These are phyloP conservation scores for Trichosanthes cucumerina DNA, from an alignment of 306 rosid genomes.

Conservation along the genomic window DNA sequence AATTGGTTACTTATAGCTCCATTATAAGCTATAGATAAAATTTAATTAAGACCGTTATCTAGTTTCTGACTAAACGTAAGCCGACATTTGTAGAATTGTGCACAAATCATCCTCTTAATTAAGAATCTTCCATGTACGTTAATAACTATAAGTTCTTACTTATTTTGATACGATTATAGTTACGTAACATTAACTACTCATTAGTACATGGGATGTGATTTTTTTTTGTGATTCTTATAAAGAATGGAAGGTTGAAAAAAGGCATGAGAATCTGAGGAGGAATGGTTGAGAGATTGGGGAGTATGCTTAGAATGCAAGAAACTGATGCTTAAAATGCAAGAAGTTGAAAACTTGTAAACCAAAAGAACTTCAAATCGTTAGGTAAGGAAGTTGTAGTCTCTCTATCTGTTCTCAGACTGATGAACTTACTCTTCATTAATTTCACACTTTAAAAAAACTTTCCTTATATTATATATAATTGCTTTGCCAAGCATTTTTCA, in stretches of 20 bases:
- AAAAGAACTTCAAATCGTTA: slow-evolving; percentile 32
- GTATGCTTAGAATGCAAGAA: slow-evolving; percentile 43
- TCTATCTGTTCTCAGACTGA: slow-evolving; percentile 24
- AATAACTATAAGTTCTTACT: not conserved
- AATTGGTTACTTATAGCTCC: too few relatives aligned
- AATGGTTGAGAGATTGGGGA: not conserved
- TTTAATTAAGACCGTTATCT: not conserved
- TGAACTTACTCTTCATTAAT: not conserved
- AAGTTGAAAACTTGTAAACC: slow-evolving; percentile 42
- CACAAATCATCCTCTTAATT: not conserved
- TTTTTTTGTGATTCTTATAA: not conserved
- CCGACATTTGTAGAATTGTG: not conserved
- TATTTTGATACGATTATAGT: not conserved
- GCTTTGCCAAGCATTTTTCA: not conserved
- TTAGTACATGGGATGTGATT: too few relatives aligned
- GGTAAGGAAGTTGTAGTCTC: slow-evolving; percentile 54
- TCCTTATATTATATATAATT: not conserved
- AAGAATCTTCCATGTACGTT: not conserved
- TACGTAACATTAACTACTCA: not conserved
- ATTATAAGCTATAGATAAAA: not conserved
- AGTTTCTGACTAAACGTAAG: not conserved
- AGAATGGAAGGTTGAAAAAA: not conserved
- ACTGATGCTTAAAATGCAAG: slow-evolving; percentile 43
- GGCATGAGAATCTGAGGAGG: not conserved
- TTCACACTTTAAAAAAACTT: not conserved